Evolutionary conservation across 164 flowering plant species (phyloP).

Genomic region (Litsea cubeba): DNA sequence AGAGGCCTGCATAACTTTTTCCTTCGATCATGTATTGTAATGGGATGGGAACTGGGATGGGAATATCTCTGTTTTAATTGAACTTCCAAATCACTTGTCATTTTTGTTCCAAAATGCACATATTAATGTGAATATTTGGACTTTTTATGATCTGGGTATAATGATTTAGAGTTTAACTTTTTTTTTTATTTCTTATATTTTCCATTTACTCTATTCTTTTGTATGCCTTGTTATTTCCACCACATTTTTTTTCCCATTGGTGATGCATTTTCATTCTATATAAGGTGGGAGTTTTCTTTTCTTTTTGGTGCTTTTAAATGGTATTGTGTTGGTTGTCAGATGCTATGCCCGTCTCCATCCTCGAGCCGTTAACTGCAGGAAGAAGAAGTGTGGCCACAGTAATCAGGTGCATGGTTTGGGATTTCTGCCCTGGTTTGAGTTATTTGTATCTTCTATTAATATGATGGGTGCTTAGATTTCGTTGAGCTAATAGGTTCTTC

Average conservation of each 20-base stretch:
- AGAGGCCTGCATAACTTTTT: too few species aligned
- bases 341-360: constrained; percentile 35
- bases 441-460: background rate
- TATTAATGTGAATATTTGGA: too few species aligned
- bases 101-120: too few species aligned
- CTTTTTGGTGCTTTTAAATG: background rate
- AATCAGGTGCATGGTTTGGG: constrained; percentile 21
- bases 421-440: background rate
- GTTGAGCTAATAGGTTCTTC: background rate
- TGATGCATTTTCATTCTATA: too few species aligned
- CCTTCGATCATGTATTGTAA: too few species aligned
- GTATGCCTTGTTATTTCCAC: background rate
- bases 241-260: background rate
- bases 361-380: constrained; percentile 37
- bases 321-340: constrained; percentile 2
- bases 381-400: constrained; percentile 37
- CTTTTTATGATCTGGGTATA: too few species aligned
- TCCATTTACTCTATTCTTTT: background rate
- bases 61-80: too few species aligned
- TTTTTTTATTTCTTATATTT: background rate
- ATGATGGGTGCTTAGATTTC: background rate
- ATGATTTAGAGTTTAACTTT: background rate
- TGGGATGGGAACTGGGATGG: too few species aligned
- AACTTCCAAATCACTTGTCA: too few species aligned
- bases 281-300: too few species aligned